A percentile compares a stretch with the other conserved stretches of the same genome.
These are phyloP conservation scores for Actinomortierella wolfii DNA, from an alignment of 371 early-diverging fungal genomes.

Conservation along the genomic window DNA sequence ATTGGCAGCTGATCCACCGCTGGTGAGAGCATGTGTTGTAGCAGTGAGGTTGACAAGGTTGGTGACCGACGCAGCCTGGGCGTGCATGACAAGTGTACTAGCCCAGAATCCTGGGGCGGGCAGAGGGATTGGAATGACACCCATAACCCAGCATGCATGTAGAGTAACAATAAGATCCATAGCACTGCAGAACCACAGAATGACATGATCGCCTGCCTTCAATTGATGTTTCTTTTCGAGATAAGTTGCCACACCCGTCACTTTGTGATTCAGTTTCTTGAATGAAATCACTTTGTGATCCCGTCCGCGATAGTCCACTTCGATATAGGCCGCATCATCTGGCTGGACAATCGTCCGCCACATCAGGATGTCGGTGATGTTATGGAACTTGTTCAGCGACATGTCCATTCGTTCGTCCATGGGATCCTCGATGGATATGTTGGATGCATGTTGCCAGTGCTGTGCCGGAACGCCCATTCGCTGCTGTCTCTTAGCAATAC, in stretches of 20 bases:
- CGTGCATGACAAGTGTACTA: background rate
- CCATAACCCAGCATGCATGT: conserved; percentile 82
- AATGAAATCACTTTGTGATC: conserved; percentile 69
- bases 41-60: conserved; percentile 14
- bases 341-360: conserved; percentile 72
- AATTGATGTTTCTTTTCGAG: conserved; percentile 56
- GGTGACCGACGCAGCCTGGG: background rate
- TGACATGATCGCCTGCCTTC: conserved; percentile 64
- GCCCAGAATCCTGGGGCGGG: conserved; percentile 62
- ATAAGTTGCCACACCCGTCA: conserved; percentile 68
- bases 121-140: conserved; percentile 76
- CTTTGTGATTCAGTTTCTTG: conserved; percentile 69
- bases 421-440: conserved; percentile 62
- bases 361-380: conserved; percentile 68
- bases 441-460: conserved; percentile 70
- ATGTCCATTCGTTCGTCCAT: conserved; percentile 69
- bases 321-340: conserved; percentile 69
- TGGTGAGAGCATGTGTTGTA: background rate
- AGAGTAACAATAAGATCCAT: conserved; percentile 73
- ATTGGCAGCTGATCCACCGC: too few relatives aligned
- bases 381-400: conserved; percentile 64
- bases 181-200: conserved; percentile 71
- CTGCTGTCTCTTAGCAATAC: conserved; percentile 30
- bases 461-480: conserved; percentile 27
- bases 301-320: conserved; percentile 60